Base-by-base conservation (phyloP, 371 early-diverging fungal genomes). In the Encephalitozoon cuniculi region DNA sequence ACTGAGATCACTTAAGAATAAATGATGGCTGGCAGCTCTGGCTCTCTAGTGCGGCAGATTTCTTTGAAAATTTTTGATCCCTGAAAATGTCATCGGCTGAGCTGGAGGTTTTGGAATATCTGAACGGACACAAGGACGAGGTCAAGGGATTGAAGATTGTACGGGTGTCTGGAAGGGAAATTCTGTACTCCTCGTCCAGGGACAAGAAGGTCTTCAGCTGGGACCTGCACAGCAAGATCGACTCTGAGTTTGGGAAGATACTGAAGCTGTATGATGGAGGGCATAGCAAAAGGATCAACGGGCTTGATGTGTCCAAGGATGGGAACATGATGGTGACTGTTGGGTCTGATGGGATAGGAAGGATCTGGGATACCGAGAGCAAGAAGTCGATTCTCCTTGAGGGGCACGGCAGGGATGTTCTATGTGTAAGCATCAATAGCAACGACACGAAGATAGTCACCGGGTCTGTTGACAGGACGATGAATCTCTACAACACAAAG, bases 51-150 rank as follows among this genome's bases (percentile, higher is more conserved):
- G 7, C 0, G 11, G 59, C 12, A 59, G 76, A 79, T 73, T 68
- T 78, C 76, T 71, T 74, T 75, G 54, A 55, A 78, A 77, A 78
- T 78, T 80, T 82, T 80, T 75, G 54, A 49, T 76, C 83, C 78
- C 78, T 66, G 64, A 54, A 68, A 70, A 79, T 77, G 78, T 73
- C 81, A 51, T 76, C 53, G 44, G 74, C 75, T 51, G 54, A 73
- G 28, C 70, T 79, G 26, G 77, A 74, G 37, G 71, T 74, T 53
- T 53, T 72, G 54, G 77, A 71, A 37, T 37, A 49, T 44, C 53
- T 81, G 26, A 25, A 64, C 8, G 78, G 64, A 21, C 79, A 79
- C 71, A 77, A 76, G 41, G 53, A 75, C 11, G 53, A 59, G 28
- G 78, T 84, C n/a, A 81, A 77, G 55, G 76, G 71, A 11, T 11